Evolutionary conservation across 1,284 basidiomycete species (phyloP), one percentile per base, ranked within the genome.

Genomic region (Puccinia triticina): DNA sequence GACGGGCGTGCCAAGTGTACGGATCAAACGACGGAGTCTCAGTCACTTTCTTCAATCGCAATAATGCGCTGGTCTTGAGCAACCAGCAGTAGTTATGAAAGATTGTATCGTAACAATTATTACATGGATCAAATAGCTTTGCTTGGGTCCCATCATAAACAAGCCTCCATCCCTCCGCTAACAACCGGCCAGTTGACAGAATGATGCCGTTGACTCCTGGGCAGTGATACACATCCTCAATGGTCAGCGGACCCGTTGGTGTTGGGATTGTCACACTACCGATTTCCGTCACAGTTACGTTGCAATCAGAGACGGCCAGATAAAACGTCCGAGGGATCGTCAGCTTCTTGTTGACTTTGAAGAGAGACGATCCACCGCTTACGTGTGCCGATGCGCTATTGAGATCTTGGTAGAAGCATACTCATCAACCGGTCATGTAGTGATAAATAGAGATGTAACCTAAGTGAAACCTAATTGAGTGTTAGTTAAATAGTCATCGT

Each of bases 61-160:
- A 37, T 8, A 66, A 18, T 2, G 21, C 1, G 26, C n/a, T 26
- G 0, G 64, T 66, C 23, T 66, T 34, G 11, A 66, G 21, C 11
- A 14, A 18, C 69, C 69, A 72, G 16, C 46, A 72, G n/a, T 50
- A 50, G n/a, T 72, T 32, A 16, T 48, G n/a, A n/a, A 72, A 72
- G 0, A 26, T 10, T 0, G 43, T 46, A 7, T 71, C 29, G 26
- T 46, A 71, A 3, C 18, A 0, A 21, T 64, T 64, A 4, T 37
- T 37, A 64, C 12, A 34, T 1, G 34, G 32, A 21, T 64, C 32
- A 0, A 64, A 34, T 5, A 64, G 61, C 4, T 8, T 37, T 0
- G 61, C 61, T 18, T 64, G 3, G 32, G n/a, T 34, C 7, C 61
- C 32, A 0, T 64, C 18, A 21, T 64, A 37, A 4, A 34, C 10